Evolutionary conservation across 2,329 filamentous ascomycete genomes (phyloP), one percentile per base, ranked within the genome.

Genomic region (Stachybotrys elegans): DNA sequence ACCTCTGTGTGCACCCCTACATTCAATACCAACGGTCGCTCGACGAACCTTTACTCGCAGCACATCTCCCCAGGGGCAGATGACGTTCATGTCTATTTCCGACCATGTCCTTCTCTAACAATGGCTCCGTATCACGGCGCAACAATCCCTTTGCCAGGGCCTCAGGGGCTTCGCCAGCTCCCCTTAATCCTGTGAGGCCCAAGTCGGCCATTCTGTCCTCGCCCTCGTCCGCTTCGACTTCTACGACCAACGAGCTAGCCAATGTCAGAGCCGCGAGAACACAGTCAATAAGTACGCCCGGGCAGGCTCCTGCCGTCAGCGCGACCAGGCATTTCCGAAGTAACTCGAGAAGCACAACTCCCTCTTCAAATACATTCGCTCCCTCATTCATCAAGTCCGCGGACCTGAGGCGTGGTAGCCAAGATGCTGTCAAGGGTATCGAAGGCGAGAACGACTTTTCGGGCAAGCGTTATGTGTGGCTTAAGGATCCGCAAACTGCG

Each of bases 401-500:
- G 51, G 88, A 91, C 51, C 71, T 87, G 65, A 76, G 81, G 53
- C 67, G 71, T 27, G 71, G 66, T 25, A 34, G 11, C 31, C 65
- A 73, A 42, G 80, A 83, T 51, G 59, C 71, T 11, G 76, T 84
- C 14, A 74, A 74, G 40, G 86, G 88, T 16, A 90, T 96, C 47
- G 94, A 98, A 67, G 93, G 93, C 50, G 92, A 96, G 61, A 97
- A 96, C 63, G 93, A 98, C 73, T 97, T 98, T 65, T 98, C 93
- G 0, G 94, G 93, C 45, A 97, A 94, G 71, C 82, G 93, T 71
- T 98, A 97, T 72, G 91, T 98, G 51, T 98, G 93, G 94, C 74
- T 98, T 60, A 88, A 86, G 65, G 91, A 98, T 67, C 76, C 88
- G 2, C 79, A 91, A 57, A 77, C 78, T 44, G 93, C 93, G 2